Conservation (phyloP, 2,329 filamentous ascomycete species). For the Alternaria atra region DNA sequence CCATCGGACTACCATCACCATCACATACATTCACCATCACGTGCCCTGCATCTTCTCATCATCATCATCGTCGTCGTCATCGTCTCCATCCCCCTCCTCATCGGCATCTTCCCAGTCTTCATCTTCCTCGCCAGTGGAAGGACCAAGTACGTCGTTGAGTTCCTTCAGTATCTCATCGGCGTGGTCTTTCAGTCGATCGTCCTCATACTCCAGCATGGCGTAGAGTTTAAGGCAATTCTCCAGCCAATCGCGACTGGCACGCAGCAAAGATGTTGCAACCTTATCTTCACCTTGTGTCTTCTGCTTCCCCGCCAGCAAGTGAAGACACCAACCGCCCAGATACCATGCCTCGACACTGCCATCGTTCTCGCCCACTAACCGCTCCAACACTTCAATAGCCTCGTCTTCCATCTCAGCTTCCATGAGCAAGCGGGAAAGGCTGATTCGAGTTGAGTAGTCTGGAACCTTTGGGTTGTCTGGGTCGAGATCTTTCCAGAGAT, state of each 20-base stretch:
- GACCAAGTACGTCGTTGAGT: constrained; percentile 56
- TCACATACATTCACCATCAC: constrained; percentile 31
- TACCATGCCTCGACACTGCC: constrained; percentile 97
- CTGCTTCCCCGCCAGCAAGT: constrained; percentile 77
- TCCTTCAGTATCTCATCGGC: constrained; percentile 72
- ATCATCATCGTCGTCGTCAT: constrained; percentile 13
- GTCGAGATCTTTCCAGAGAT: constrained; percentile 81
- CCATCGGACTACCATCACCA: neutral
- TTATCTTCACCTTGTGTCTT: constrained; percentile 63
- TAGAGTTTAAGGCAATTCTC: constrained; percentile 84
- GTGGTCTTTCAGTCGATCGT: constrained; percentile 79
- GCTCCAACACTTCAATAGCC: constrained; percentile 84
- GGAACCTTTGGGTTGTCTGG: constrained; percentile 78
- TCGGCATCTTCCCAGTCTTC: constrained; percentile 54
- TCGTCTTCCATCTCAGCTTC: constrained; percentile 87
- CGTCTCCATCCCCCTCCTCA: constrained; percentile 47
- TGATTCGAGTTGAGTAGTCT: constrained; percentile 86
- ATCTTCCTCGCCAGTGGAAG: constrained; percentile 53
- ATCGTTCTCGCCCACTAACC: constrained; percentile 88
- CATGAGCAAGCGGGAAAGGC: constrained; percentile 84
- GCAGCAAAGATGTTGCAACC: constrained; percentile 66
- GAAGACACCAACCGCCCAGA: constrained; percentile 91
- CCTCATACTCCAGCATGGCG: constrained; percentile 81
- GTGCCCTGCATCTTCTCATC: constrained; percentile 51
- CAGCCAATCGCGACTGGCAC: constrained; percentile 83